Evolutionary conservation across 1,284 basidiomycete species (phyloP), one percentile per base, ranked within the genome.

Genomic region (Trametes hirsuta): DNA sequence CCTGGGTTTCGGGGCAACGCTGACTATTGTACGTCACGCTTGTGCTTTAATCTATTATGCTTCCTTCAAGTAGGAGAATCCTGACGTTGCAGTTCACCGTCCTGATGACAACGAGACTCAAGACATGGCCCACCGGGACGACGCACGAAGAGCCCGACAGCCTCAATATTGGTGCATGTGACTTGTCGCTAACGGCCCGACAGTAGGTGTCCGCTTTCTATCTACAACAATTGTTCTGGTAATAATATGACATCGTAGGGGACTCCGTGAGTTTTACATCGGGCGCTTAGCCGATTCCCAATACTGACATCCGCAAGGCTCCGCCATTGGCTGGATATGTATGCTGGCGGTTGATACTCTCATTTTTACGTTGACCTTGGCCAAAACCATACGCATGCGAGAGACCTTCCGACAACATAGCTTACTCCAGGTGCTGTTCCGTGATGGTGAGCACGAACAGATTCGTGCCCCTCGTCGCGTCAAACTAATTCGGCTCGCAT

Each of bases 281-380:
- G 4, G 8, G 8, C 30, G 4, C 30, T 30, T 30, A 1, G 30
- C 8, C 30, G 30, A 8, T 30, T 18, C 14, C 18, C 39, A 40
- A 40, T 21, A 25, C 44, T 46, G 3, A 46, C 21, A 21, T 10
- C 22, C 21, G 14, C n/a, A 25, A 59, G 58, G 58, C 4, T 50
- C 39, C 34, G 58, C 58, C n/a, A 41, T 59, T 4, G 58, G 55
- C 4, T 64, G 59, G 59, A 36, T 53, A 6, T 48, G 47, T 4
- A 56, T 64, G 59, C 46, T 64, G 2, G 40, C 41, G 9, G 22
- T 61, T 6, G 63, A 64, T 18, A 57, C 57, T 12, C 34, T 42
- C 1, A 46, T 64, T 2, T 61, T 64, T 34, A 8, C 37, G 9
- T 48, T 61, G 9, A 64, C 63, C 1, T 10, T 61, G 14, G 10